Conservation (phyloP, 768 basidiomycete species). For the Mycena sanguinolenta region DNA sequence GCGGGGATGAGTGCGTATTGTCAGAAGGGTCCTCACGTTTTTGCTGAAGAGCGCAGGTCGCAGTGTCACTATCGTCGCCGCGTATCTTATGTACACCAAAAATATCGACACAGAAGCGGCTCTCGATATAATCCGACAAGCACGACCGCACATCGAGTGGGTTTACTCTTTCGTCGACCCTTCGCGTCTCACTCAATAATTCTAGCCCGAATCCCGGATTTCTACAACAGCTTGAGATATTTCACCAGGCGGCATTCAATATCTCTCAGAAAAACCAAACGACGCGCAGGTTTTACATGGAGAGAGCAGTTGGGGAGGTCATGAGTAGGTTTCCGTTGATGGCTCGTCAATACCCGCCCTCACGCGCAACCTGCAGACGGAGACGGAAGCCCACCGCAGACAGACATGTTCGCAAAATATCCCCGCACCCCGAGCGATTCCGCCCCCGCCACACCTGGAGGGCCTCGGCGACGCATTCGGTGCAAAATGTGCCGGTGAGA, state of each 20-base stretch:
- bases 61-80: conserved; percentile 87
- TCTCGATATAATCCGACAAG: conserved; percentile 74
- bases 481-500: conserved; percentile 92
- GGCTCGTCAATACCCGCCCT: conserved; percentile 5
- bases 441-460: conserved; percentile 67
- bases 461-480: conserved; percentile 73
- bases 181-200: conserved; percentile 1
- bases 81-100: conserved; percentile 87
- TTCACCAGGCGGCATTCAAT: conserved; percentile 78
- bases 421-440: conserved; percentile 77
- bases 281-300: conserved; percentile 87
- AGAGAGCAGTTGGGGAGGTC: conserved; percentile 78
- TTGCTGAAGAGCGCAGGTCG: conserved; percentile 64
- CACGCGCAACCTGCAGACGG: conserved; percentile 64
- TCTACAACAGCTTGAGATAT: conserved; percentile 83
- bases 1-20: conserved; percentile 84
- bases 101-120: conserved; percentile 71
- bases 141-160: conserved; percentile 80
- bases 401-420: conserved; percentile 83
- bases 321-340: conserved; percentile 70
- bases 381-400: conserved; percentile 73
- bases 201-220: conserved; percentile 90
- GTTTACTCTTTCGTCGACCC: conserved; percentile 42
- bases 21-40: not conserved
- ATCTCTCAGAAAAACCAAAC: conserved; percentile 77